Evolutionary conservation across 257 asterid species (phyloP), one percentile per base, ranked within the genome.

Genomic region (Nicotiana attenuata): DNA sequence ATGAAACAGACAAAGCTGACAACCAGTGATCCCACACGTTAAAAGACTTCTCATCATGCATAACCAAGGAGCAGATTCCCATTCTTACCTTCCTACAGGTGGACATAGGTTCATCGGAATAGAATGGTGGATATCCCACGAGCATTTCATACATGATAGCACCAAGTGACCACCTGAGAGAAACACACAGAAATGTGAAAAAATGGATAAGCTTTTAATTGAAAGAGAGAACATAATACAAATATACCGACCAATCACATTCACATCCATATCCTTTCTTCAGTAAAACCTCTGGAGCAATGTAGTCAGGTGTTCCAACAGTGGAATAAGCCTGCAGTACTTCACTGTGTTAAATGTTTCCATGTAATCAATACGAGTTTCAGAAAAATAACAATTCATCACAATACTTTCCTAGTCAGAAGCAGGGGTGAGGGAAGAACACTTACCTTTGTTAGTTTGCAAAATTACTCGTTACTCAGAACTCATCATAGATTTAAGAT

Each of bases 71-170:
- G 26, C 10, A 75, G 26, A 50, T 8, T 75, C 64, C 45, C 20
- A 1, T 75, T 16, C 63, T 83, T 89, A 94, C 98, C 97, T 94
- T 94, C 84, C 98, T 91, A 82, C 98, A 93, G 67, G 98, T 96
- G 52, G 97, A 87, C 99, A 93, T 96, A 79, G 99, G 99, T 86
- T 96, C 98, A 83, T 96, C 99, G 2, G 99, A 96, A 87, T 94
- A 96, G 87, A 96, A 96, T 41, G 99, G 99, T 26, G 99, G 99
- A 88, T 90, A 96, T 52, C 99, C 99, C 63, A 96, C 97, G 14
- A 95, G 97, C 99, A 95, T 95, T 88, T 95, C 99, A 82, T 93
- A 95, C 99, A 93, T 93, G 87, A 95, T 95, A 65, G 99, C 98
- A 82, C 99, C 99, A 65, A 93, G 96, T 86, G 98, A 94, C 98